A percentile compares a stretch with the other conserved stretches of the same genome.
phyloP scores from a whole-genome alignment of 2,329 filamentous ascomycete species.

The Orbilia quercus region DNA sequence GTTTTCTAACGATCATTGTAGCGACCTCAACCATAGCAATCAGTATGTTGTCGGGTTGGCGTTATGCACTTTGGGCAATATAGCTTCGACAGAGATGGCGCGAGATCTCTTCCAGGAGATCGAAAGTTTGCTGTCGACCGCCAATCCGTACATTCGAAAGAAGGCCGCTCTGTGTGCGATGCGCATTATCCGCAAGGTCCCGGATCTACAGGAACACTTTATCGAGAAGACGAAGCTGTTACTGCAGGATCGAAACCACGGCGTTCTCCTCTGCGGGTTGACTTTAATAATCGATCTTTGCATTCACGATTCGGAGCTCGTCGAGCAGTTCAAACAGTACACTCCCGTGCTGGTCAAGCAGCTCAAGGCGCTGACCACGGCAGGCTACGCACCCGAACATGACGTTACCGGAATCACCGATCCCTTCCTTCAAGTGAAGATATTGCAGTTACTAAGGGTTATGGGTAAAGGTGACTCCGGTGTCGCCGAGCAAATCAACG shows the following conservation, averaged over 20 bases:
- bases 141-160: conserved; percentile 97
- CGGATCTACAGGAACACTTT: conserved; percentile 96
- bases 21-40: conserved; percentile 95
- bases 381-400: conserved; percentile 96
- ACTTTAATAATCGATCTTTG: conserved; percentile 92
- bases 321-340: conserved; percentile 89
- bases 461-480: conserved; percentile 85
- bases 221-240: conserved; percentile 90
- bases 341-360: conserved; percentile 88
- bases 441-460: conserved; percentile 84
- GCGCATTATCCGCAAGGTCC: conserved; percentile 97
- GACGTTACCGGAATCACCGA: conserved; percentile 98
- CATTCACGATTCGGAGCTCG: conserved; percentile 89
- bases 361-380: conserved; percentile 89
- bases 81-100: conserved; percentile 98
- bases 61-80: conserved; percentile 95
- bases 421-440: conserved; percentile 97
- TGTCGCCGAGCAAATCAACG: conserved; percentile 97
- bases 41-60: conserved; percentile 98
- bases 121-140: conserved; percentile 87
- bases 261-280: conserved; percentile 89
- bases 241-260: conserved; percentile 88
- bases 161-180: conserved; percentile 99
- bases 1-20: conserved; percentile 63
- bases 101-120: conserved; percentile 96